Conservation (phyloP, 2,329 filamentous ascomycete species). For the Aspergillus arachidicola region DNA sequence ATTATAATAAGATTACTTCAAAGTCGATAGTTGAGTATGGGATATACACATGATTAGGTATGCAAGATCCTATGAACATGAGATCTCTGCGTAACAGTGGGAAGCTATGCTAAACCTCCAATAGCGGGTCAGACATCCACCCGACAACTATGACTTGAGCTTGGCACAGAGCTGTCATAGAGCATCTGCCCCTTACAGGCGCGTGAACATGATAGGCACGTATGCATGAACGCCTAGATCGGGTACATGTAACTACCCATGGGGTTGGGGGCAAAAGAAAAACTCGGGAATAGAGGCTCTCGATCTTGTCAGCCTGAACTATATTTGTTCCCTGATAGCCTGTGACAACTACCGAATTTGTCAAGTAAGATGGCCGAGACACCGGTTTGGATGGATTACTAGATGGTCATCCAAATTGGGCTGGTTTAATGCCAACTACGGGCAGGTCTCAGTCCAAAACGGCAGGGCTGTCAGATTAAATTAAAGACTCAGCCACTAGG, state of each 20-base stretch:
- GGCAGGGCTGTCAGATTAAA: conserved; percentile 1
- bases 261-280: not conserved
- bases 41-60: too few species aligned
- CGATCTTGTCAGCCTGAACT: not conserved
- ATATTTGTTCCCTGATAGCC: not conserved
- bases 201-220: not conserved
- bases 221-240: not conserved
- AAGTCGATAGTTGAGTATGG: not conserved
- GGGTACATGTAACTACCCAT: not conserved
- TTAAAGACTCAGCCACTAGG: conserved; percentile 3
- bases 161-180: not conserved
- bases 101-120: not conserved
- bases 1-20: too few species aligned
- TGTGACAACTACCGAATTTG: not conserved
- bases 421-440: not conserved
- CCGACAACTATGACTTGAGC: not conserved
- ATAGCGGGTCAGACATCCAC: not conserved
- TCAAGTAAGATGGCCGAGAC: not conserved
- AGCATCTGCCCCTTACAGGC: not conserved
- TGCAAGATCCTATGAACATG: too few species aligned
- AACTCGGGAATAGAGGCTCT: not conserved
- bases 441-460: not conserved
- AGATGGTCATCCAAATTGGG: not conserved
- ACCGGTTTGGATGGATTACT: not conserved
- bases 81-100: too few species aligned